Conservation (phyloP, 148 eudicot species). For the Cornus controversa region DNA sequence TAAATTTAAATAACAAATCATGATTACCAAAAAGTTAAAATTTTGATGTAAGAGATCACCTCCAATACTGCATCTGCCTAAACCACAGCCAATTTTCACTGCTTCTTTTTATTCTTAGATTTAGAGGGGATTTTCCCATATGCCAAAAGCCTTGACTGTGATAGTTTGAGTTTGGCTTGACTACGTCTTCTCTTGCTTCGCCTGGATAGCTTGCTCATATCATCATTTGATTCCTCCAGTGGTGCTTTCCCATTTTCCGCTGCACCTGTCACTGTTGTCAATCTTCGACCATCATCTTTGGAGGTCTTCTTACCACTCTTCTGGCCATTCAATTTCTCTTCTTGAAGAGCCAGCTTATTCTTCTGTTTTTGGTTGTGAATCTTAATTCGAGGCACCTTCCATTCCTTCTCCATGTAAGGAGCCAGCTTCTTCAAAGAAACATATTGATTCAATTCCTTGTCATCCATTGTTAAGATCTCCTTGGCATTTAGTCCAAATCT, state of each 20-base stretch:
- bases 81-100: constrained; percentile 12
- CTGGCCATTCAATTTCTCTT: constrained; percentile 23
- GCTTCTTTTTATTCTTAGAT: constrained; percentile 57
- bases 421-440: constrained; percentile 86
- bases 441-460: constrained; percentile 84
- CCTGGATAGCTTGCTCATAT: constrained; percentile 40
- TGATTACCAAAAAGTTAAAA: neutral
- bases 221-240: constrained; percentile 31
- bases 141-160: constrained; percentile 48
- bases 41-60: constrained; percentile 9
- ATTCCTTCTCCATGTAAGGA: constrained; percentile 78
- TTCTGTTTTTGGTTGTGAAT: constrained; percentile 33
- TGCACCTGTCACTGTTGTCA: neutral
- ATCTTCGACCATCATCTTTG: constrained; percentile 18
- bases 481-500: constrained; percentile 58
- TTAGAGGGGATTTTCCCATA: constrained; percentile 53
- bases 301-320: constrained; percentile 27
- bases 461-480: constrained; percentile 66
- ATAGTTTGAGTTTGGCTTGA: constrained; percentile 39
- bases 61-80: neutral
- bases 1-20: neutral
- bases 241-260: constrained; percentile 22
- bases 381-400: constrained; percentile 62
- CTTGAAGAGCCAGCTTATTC: constrained; percentile 26
- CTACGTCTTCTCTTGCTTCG: constrained; percentile 50